Conservation (phyloP, 2,329 filamentous ascomycete genomes). For the Colletotrichum eleusines region DNA sequence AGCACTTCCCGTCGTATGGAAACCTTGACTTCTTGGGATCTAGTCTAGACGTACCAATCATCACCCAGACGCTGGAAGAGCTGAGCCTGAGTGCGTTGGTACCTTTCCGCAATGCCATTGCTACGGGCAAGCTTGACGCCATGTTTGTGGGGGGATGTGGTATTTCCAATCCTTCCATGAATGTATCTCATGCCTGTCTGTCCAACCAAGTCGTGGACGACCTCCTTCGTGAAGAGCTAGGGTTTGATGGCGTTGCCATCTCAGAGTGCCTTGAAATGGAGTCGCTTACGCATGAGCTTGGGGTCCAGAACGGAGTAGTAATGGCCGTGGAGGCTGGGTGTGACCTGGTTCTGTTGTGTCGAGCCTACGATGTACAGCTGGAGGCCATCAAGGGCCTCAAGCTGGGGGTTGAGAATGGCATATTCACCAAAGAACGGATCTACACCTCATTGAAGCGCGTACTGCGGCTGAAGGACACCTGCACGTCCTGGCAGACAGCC, state of each 20-base stretch:
- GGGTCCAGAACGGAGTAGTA: slow-evolving; percentile 95
- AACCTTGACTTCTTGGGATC: slow-evolving; percentile 95
- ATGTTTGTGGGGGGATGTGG: slow-evolving; percentile 97
- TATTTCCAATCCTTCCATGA: slow-evolving; percentile 91
- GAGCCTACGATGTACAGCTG: slow-evolving; percentile 88
- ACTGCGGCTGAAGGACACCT: slow-evolving; percentile 83
- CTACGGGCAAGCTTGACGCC: slow-evolving; percentile 83
- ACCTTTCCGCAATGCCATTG: slow-evolving; percentile 91
- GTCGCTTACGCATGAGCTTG: slow-evolving; percentile 92
- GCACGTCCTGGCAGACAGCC: slow-evolving; percentile 91
- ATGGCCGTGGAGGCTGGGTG: slow-evolving; percentile 98
- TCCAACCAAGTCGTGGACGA: slow-evolving; percentile 95
- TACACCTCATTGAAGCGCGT: slow-evolving; percentile 84
- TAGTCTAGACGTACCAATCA: slow-evolving; percentile 91
- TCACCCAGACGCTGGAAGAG: slow-evolving; percentile 93
- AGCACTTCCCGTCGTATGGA: slow-evolving; percentile 96
- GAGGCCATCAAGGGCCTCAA: slow-evolving; percentile 93
- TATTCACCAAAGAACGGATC: slow-evolving; percentile 84
- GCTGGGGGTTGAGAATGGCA: slow-evolving; percentile 88
- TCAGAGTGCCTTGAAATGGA: slow-evolving; percentile 98
- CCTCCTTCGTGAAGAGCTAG: slow-evolving; percentile 86
- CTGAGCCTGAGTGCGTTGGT: slow-evolving; percentile 91
- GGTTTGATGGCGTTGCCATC: slow-evolving; percentile 91
- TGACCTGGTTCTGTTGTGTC: slow-evolving; percentile 89
- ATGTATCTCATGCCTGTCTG: slow-evolving; percentile 94